Evolutionary conservation across 2,329 filamentous ascomycete species (phyloP).

Genomic region (Neofusicoccum cordaticola): DNA sequence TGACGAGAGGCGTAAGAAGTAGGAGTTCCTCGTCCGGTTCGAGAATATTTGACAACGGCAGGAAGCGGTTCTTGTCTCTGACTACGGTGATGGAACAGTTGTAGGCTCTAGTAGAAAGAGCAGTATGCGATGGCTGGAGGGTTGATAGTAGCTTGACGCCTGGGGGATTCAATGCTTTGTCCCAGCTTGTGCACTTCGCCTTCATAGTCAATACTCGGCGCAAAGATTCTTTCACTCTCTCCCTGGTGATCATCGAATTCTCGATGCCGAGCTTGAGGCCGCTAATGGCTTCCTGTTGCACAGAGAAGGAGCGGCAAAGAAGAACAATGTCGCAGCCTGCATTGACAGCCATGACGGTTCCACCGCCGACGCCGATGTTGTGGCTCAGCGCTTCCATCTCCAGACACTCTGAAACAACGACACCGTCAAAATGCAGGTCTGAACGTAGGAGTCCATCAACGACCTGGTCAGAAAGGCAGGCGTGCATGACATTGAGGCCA

Average conservation of each 20-base stretch:
- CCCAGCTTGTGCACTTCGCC: slow-evolving; percentile 81
- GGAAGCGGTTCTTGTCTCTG: slow-evolving; percentile 77
- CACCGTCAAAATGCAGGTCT: slow-evolving; percentile 84
- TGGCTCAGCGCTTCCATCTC: slow-evolving; percentile 96
- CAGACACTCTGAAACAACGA: slow-evolving; percentile 90
- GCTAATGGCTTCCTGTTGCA: slow-evolving; percentile 87
- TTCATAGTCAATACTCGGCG: slow-evolving; percentile 78
- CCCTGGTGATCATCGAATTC: slow-evolving; percentile 80
- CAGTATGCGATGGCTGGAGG: slow-evolving; percentile 78
- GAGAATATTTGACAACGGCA: slow-evolving; percentile 79
- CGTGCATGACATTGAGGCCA: slow-evolving; percentile 92
- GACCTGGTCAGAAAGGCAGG: slow-evolving; percentile 87
- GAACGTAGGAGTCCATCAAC: slow-evolving; percentile 86
- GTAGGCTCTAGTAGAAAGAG: slow-evolving; percentile 80
- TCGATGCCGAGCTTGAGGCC: slow-evolving; percentile 86
- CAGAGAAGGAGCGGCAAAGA: slow-evolving; percentile 80
- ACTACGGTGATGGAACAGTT: slow-evolving; percentile 92
- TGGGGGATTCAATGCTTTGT: slow-evolving; percentile 82
- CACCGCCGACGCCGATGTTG: slow-evolving; percentile 94
- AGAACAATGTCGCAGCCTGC: slow-evolving; percentile 91
- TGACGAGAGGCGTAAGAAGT: slow-evolving; percentile 82
- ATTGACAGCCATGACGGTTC: slow-evolving; percentile 95
- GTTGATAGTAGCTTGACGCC: slow-evolving; percentile 74
- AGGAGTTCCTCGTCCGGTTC: slow-evolving; percentile 86
- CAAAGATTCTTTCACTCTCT: slow-evolving; percentile 77